phyloP scores from a whole-genome alignment of 1,284 basidiomycete species.

The Bondarzewia mesenterica region DNA sequence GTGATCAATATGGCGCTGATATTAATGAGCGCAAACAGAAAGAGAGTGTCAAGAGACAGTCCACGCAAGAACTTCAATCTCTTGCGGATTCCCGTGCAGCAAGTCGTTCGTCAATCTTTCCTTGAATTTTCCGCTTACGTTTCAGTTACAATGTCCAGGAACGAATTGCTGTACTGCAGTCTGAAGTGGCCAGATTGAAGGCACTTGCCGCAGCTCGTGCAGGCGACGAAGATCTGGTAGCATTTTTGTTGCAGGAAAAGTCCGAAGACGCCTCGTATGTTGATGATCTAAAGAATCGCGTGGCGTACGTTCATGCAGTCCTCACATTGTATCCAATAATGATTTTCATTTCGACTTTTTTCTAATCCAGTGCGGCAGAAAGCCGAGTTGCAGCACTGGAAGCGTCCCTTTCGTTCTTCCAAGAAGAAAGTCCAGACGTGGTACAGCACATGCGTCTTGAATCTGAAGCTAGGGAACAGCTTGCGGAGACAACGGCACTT shows the following conservation, averaged over 20 bases:
- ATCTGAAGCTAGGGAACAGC: constrained; percentile 42
- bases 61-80: constrained; percentile 63
- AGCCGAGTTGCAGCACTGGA: constrained; percentile 42
- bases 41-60: constrained; percentile 57
- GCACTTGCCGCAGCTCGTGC: constrained; percentile 69
- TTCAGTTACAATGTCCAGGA: constrained; percentile 38
- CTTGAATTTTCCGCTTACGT: constrained; percentile 5
- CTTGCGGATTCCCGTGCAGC: constrained; percentile 65
- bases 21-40: constrained; percentile 64
- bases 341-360: constrained; percentile 2
- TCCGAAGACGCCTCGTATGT: constrained; percentile 55
- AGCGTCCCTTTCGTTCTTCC: constrained; percentile 35
- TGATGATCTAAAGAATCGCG: constrained; percentile 48
- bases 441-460: constrained; percentile 42
- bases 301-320: constrained; percentile 43
- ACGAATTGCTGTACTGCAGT: constrained; percentile 65
- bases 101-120: constrained; percentile 23
- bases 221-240: constrained; percentile 66
- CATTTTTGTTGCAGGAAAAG: constrained; percentile 57
- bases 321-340: constrained; percentile 6
- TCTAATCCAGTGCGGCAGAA: constrained; percentile 41
- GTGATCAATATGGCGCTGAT: constrained; percentile 73
- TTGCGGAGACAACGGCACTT: constrained; percentile 36
- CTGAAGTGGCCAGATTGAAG: constrained; percentile 73
- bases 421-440: constrained; percentile 40